These are phyloP conservation scores for Falciphora oryzae DNA, from an alignment of 2,329 filamentous ascomycete genomes.

Conservation along the genomic window DNA sequence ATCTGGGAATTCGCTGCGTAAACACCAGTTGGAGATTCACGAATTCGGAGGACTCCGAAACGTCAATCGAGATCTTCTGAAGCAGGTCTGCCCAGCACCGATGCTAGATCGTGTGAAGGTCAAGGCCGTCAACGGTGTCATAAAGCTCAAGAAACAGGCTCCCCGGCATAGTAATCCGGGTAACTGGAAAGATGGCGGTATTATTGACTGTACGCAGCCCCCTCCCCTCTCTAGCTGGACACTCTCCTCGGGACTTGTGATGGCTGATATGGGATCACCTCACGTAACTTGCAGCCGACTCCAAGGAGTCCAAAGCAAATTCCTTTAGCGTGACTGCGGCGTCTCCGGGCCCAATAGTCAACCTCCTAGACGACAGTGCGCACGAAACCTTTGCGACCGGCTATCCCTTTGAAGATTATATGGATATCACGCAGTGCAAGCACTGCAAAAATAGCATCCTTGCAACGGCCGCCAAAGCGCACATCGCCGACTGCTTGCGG, in stretches of 20 bases:
- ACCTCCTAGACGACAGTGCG: constrained; percentile 68
- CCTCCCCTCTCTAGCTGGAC: background rate
- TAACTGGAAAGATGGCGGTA: constrained; percentile 64
- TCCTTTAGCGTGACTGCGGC: constrained; percentile 36
- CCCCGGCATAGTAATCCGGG: constrained; percentile 62
- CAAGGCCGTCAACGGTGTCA: constrained; percentile 34
- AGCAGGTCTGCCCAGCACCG: too few relatives aligned
- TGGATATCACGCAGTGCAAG: constrained; percentile 81
- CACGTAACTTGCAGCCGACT: background rate
- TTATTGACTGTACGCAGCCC: constrained; percentile 51
- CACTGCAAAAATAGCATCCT: constrained; percentile 89
- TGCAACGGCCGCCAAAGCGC: constrained; percentile 66
- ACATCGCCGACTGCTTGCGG: constrained; percentile 78
- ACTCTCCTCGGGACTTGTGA: background rate
- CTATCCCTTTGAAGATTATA: constrained; percentile 71
- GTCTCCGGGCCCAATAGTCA: constrained; percentile 52
- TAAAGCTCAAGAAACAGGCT: constrained; percentile 58
- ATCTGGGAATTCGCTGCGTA: background rate
- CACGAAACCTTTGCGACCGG: constrained; percentile 77
- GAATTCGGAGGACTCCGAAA: too few relatives aligned
- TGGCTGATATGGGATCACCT: background rate
- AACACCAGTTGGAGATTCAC: background rate
- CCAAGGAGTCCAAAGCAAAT: constrained; percentile 44
- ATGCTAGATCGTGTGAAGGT: too few relatives aligned
- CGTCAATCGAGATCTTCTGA: too few relatives aligned